A percentile compares a stretch with the other conserved stretches of the same genome.
Evolutionary conservation across 129 eudicot species (phyloP).

Genomic region (Pulicaria dysenterica): DNA sequence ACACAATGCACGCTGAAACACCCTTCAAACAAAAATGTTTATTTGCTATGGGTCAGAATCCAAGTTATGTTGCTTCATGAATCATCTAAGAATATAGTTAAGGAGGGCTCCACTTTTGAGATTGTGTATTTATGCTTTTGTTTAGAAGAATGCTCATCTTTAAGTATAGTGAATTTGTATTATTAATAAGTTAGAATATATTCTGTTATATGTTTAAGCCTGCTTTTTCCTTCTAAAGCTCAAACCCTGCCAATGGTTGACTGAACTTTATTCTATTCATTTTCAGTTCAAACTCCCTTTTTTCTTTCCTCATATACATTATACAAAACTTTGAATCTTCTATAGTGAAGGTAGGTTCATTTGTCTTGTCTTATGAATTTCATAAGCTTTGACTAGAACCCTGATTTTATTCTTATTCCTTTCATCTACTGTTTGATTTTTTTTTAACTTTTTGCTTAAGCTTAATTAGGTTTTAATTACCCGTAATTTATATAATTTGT

Average conservation of each 20-base stretch:
- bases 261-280: conserved; percentile 29
- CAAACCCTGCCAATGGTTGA: conserved; percentile 27
- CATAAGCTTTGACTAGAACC: conserved; percentile 18
- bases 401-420: conserved; percentile 29
- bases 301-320: conserved; percentile 22
- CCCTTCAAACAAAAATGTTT: neutral
- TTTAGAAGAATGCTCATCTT: conserved; percentile 51
- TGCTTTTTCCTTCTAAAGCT: conserved; percentile 32
- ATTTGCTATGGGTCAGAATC: neutral
- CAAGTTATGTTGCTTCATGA: conserved; percentile 27
- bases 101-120: conserved; percentile 22
- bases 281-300: conserved; percentile 33
- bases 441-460: neutral
- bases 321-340: conserved; percentile 34
- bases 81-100: conserved; percentile 29
- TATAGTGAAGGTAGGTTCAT: conserved; percentile 15
- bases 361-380: neutral
- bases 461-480: neutral
- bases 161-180: conserved; percentile 31
- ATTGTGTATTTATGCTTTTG: conserved; percentile 47
- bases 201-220: conserved; percentile 38
- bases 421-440: conserved; percentile 7
- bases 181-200: conserved; percentile 35
- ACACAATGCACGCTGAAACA: neutral
- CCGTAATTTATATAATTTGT: neutral